Conservation (phyloP, 495 filamentous ascomycete species). For the Pyrenopolyporus hunteri region DNA sequence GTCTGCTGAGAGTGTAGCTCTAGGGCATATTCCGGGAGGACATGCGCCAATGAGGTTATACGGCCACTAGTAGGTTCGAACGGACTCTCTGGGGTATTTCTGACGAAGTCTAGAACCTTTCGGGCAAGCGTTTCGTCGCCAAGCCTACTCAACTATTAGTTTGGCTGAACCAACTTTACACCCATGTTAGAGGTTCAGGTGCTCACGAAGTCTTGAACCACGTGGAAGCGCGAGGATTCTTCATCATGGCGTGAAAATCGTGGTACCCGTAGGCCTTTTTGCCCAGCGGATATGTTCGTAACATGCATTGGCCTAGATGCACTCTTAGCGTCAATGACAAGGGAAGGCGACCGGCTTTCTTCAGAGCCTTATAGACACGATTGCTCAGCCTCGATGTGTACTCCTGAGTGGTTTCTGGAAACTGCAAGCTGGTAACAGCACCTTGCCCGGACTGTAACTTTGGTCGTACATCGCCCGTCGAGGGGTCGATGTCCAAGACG, state of each 20-base stretch:
- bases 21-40: slow-evolving; percentile 31
- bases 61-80: slow-evolving; percentile 40
- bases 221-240: slow-evolving; percentile 40
- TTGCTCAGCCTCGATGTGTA: slow-evolving; percentile 27
- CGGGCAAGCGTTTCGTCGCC: slow-evolving; percentile 29
- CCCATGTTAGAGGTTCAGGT: neutral
- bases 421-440: neutral
- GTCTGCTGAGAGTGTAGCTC: slow-evolving; percentile 23
- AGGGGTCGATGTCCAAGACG: slow-evolving; percentile 10
- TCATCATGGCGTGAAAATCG: slow-evolving; percentile 58
- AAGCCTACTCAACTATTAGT: slow-evolving; percentile 26
- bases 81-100: slow-evolving; percentile 9
- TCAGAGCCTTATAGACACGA: slow-evolving; percentile 29
- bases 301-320: slow-evolving; percentile 60
- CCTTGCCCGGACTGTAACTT: slow-evolving; percentile 1
- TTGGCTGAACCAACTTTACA: neutral
- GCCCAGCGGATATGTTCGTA: slow-evolving; percentile 53
- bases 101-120: slow-evolving; percentile 37
- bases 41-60: slow-evolving; percentile 19
- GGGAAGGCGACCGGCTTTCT: slow-evolving; percentile 33
- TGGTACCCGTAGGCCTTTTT: slow-evolving; percentile 49
- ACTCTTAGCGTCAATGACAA: slow-evolving; percentile 59
- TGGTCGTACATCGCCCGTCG: slow-evolving; percentile 9
- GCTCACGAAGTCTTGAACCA: slow-evolving; percentile 47
- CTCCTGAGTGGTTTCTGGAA: neutral